These are phyloP conservation scores for Yamadazyma taylorii DNA, from an alignment of 1,139 yeast species.

Conservation along the genomic window DNA sequence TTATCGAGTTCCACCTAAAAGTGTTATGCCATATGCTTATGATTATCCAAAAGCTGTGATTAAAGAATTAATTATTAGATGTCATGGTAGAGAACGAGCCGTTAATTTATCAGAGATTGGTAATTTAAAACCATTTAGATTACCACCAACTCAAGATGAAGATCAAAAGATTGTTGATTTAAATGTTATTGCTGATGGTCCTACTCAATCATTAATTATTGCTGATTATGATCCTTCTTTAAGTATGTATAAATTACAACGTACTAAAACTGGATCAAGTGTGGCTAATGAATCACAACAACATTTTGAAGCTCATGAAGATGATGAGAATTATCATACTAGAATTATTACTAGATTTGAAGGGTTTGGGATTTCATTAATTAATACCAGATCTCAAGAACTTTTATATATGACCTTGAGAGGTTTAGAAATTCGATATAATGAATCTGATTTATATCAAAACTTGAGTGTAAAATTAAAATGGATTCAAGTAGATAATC, in stretches of 20 bases:
- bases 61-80: constrained; percentile 74
- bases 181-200: constrained; percentile 95
- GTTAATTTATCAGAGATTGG: constrained; percentile 93
- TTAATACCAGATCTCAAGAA: constrained; percentile 72
- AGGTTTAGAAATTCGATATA: constrained; percentile 79
- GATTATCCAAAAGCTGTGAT: constrained; percentile 91
- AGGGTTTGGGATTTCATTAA: constrained; percentile 86
- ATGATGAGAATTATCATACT: constrained; percentile 66
- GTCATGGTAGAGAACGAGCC: constrained; percentile 73
- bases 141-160: constrained; percentile 51
- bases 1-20: constrained; percentile 80
- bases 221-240: constrained; percentile 77
- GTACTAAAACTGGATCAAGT: constrained; percentile 27
- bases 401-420: constrained; percentile 76
- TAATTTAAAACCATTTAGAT: constrained; percentile 78
- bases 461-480: constrained; percentile 77
- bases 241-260: constrained; percentile 65
- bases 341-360: constrained; percentile 68
- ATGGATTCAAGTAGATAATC: constrained; percentile 95
- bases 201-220: constrained; percentile 83
- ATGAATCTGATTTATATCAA: constrained; percentile 83
- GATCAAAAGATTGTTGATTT: constrained; percentile 67
- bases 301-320: constrained; percentile 65
- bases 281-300: constrained; percentile 31
- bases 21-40: constrained; percentile 99